These are phyloP conservation scores for Aureobasidium leucospermi DNA, from an alignment of 2,329 filamentous ascomycete genomes.

Conservation along the genomic window DNA sequence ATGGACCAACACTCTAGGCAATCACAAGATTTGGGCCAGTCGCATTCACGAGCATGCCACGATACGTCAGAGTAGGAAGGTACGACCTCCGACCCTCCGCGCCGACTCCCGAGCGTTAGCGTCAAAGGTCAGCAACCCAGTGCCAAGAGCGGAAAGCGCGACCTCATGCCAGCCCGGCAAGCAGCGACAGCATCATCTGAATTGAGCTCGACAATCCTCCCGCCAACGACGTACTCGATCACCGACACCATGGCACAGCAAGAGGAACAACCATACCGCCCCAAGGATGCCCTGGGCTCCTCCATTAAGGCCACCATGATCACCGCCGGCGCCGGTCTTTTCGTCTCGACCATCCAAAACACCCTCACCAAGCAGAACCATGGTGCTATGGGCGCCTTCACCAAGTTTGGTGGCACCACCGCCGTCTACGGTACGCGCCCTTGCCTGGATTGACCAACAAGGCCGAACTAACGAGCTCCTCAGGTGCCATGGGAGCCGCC, in stretches of 20 bases:
- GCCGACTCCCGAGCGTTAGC: neutral
- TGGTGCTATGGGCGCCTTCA: conserved; percentile 72
- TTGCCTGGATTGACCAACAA: neutral
- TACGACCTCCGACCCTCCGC: neutral
- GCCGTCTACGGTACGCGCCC: conserved; percentile 53
- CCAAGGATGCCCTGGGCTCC: conserved; percentile 65
- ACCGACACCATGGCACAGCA: conserved; percentile 13
- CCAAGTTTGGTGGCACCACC: conserved; percentile 68
- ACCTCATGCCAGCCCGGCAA: neutral
- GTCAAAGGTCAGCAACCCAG: neutral
- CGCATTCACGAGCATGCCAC: neutral
- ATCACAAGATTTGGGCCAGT: conserved; percentile 5
- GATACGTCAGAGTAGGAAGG: neutral
- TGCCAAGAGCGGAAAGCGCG: conserved; percentile 6
- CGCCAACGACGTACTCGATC: conserved; percentile 1
- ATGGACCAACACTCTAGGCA: neutral
- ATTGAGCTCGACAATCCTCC: neutral
- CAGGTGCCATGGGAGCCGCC: conserved; percentile 65
- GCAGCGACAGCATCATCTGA: neutral
- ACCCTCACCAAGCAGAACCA: conserved; percentile 76
- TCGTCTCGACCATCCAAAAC: conserved; percentile 76
- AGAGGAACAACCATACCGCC: conserved; percentile 50
- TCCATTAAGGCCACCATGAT: conserved; percentile 58
- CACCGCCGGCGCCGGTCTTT: conserved; percentile 60
- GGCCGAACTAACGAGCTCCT: conserved; percentile 12